Evolutionary conservation across 2,329 filamentous ascomycete species (phyloP).

Genomic region (Colletotrichum orbiculare): DNA sequence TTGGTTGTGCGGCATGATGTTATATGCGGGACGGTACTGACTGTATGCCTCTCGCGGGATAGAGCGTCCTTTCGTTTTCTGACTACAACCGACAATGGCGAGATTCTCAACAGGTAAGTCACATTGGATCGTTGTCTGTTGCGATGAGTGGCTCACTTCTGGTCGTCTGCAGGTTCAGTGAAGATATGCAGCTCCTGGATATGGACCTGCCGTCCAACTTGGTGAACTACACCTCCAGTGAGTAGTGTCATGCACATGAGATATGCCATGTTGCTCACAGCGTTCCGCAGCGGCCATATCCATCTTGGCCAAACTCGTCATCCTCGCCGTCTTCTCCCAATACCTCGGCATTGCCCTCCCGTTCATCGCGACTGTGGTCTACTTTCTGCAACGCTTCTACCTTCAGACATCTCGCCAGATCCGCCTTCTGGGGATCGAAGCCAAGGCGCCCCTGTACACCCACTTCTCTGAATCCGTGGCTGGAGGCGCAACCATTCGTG

Average conservation of each 20-base stretch:
- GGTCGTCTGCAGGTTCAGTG: slow-evolving; percentile 26
- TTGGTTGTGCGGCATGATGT: too few species aligned
- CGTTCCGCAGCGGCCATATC: not conserved
- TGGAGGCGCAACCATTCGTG: slow-evolving; percentile 46
- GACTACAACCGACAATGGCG: not conserved
- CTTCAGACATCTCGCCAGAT: slow-evolving; percentile 47
- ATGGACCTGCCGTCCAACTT: slow-evolving; percentile 17
- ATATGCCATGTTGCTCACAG: not conserved
- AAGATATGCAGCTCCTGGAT: slow-evolving; percentile 13
- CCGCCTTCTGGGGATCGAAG: slow-evolving; percentile 45
- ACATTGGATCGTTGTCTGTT: not conserved
- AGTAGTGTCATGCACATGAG: not conserved
- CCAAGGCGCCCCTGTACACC: slow-evolving; percentile 44
- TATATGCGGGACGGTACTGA: too few species aligned
- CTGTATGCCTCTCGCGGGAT: too few species aligned
- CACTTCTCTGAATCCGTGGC: slow-evolving; percentile 43
- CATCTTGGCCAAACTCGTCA: slow-evolving; percentile 2
- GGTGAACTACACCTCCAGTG: slow-evolving; percentile 26
- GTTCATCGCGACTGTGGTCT: slow-evolving; percentile 41
- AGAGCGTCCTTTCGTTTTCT: too few species aligned
- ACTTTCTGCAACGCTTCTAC: slow-evolving; percentile 40
- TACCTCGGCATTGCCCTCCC: slow-evolving; percentile 42
- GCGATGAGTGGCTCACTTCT: slow-evolving; percentile 14
- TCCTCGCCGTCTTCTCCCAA: slow-evolving; percentile 3
- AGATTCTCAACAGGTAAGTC: not conserved